A percentile compares a stretch with the other conserved stretches of the same genome.
Evolutionary conservation across 2,329 filamentous ascomycete species (phyloP).

Genomic region (Ceratocystis lukuohia): DNA sequence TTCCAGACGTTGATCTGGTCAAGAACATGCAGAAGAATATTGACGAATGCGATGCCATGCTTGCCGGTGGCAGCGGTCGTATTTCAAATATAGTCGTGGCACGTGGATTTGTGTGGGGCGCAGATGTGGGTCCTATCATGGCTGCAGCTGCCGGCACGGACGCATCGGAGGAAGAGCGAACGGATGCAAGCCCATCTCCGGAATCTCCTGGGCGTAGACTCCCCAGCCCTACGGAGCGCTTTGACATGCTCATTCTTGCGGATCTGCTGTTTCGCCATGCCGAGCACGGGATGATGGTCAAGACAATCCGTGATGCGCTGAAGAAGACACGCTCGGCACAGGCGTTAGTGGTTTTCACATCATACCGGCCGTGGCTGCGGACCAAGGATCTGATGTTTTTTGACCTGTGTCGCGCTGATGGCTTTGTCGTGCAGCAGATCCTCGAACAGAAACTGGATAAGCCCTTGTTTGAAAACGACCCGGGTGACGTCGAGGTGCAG

Average conservation of each 20-base stretch:
- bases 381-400: slow-evolving; percentile 81
- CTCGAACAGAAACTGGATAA: slow-evolving; percentile 71
- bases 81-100: slow-evolving; percentile 36
- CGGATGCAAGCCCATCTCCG: neutral
- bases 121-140: slow-evolving; percentile 44
- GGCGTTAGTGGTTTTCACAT: slow-evolving; percentile 86
- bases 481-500: slow-evolving; percentile 66
- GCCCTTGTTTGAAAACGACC: slow-evolving; percentile 80
- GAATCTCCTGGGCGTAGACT: neutral
- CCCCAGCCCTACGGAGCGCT: slow-evolving; percentile 30
- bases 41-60: slow-evolving; percentile 35
- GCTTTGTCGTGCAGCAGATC: slow-evolving; percentile 66
- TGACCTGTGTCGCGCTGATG: slow-evolving; percentile 54
- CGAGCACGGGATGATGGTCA: slow-evolving; percentile 66
- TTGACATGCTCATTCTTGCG: slow-evolving; percentile 74
- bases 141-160: slow-evolving; percentile 22
- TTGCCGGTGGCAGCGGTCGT: slow-evolving; percentile 25
- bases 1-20: slow-evolving; percentile 73
- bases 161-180: slow-evolving; percentile 18
- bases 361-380: slow-evolving; percentile 80
- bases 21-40: slow-evolving; percentile 69
- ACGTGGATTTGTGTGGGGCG: slow-evolving; percentile 76
- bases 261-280: slow-evolving; percentile 86
- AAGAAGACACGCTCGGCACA: slow-evolving; percentile 40
- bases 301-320: slow-evolving; percentile 56